Base-by-base conservation (phyloP, 768 basidiomycete genomes). In the Strobilomyces echinocephalus region DNA sequence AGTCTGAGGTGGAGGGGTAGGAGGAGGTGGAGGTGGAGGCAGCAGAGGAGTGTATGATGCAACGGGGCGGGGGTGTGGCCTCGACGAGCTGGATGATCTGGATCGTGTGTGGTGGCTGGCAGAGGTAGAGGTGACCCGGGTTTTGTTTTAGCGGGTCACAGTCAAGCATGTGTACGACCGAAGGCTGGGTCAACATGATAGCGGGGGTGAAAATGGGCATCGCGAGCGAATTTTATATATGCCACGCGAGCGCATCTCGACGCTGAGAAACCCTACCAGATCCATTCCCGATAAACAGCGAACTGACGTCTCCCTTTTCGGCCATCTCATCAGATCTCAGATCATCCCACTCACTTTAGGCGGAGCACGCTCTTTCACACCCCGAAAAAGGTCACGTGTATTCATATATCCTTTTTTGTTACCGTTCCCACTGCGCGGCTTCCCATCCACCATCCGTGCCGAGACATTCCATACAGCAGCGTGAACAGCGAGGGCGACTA, bases 11-110 rank as follows among this genome's bases (percentile, higher is more conserved):
- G 65, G 60, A 68, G 0, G 76, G 68, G 6, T 62, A 71, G 14
- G 73, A 72, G 26, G 68, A 70, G 28, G 56, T 64, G 6, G 70
- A 73, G 26, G 74, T 76, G 0, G 75, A 75, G 7, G 73, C 74
- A 3, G 71, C 72, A 16, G 69, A 69, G 72, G 73, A 50, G 3
- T 53, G 51, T 55, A 62, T 52, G 62, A 61, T 44, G 72, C 67
- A 41, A 76, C 69, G 46, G 62, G 74, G 71, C 0, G 85, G 85
- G 1, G 85, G 77, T 0, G 63, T 33, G 0, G 80, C 82, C 63
- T 88, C 87, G 46, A 82, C 81, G 69, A 88, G 86, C 71, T 88
- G 81, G 48, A 89, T 88, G 72, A 87, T 82, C 65, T 84, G 79
- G 20, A 82, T 69, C 20, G 77, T 66, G 65, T 79, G 76, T 1